Percentiles rank a stretch among this genome's conserved stretches.
These are phyloP conservation scores for Syzygium aqueum DNA, from an alignment of 345 rosid species.

Conservation along the genomic window DNA sequence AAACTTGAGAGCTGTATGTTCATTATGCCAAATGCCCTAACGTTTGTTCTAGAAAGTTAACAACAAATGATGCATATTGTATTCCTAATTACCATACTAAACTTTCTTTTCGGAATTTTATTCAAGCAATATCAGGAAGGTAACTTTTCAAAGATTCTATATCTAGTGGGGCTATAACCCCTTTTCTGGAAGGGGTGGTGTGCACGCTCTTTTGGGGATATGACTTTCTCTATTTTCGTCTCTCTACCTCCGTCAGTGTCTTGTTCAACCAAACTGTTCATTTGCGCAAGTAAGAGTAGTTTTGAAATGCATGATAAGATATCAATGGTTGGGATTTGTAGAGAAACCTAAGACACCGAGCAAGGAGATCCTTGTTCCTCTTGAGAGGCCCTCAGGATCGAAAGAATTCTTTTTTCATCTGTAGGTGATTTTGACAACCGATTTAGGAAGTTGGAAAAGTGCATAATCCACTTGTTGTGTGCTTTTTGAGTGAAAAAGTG, in stretches of 20 bases:
- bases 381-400: background rate
- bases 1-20: background rate
- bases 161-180: background rate
- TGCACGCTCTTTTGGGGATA: background rate
- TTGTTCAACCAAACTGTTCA: background rate
- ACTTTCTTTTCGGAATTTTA: background rate
- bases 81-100: background rate
- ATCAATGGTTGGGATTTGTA: background rate
- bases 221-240: background rate
- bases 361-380: background rate
- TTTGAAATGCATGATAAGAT: background rate
- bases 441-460: background rate
- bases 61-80: background rate
- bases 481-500: background rate
- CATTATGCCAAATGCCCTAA: background rate
- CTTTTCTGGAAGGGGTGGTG: background rate
- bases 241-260: background rate
- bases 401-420: background rate
- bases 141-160: background rate
- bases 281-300: background rate
- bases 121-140: background rate
- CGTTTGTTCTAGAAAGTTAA: background rate
- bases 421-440: background rate
- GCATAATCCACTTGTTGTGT: background rate
- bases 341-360: background rate